Conservation (phyloP, 192 early-diverging fungal species). For the Coemansia sp. region DNA sequence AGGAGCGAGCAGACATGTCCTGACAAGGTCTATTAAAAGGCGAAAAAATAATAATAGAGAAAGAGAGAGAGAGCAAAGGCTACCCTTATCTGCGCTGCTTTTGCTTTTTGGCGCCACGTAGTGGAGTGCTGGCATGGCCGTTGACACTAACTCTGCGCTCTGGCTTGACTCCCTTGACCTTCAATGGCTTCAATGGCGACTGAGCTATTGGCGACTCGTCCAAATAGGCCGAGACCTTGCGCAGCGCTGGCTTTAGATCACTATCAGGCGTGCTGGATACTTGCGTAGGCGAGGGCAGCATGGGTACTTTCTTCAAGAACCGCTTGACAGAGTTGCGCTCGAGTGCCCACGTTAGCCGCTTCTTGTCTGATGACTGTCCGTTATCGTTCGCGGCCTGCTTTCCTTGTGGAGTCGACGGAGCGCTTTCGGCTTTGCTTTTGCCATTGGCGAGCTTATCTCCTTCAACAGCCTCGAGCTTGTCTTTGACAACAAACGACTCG, state of each 20-base stretch:
- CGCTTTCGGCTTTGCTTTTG: neutral
- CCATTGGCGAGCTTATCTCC: neutral
- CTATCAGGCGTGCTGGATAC: conserved; percentile 2
- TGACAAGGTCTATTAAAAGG: neutral
- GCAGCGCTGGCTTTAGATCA: conserved; percentile 40
- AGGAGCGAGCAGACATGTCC: conserved; percentile 32
- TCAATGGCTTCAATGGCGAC: conserved; percentile 16
- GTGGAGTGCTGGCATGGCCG: conserved; percentile 15
- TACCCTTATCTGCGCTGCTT: conserved; percentile 3
- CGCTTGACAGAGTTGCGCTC: conserved; percentile 53
- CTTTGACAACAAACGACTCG: conserved; percentile 7
- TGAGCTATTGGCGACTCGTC: conserved; percentile 4
- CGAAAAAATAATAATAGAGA: neutral
- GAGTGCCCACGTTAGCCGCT: conserved; percentile 46
- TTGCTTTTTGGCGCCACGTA: conserved; percentile 11
- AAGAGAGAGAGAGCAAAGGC: neutral
- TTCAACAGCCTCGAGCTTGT: conserved; percentile 4
- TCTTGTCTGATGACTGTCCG: conserved; percentile 15
- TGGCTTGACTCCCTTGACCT: conserved; percentile 7
- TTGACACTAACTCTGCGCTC: conserved; percentile 10
- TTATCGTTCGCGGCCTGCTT: neutral
- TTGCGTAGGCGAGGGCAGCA: conserved; percentile 30
- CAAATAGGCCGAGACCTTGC: conserved; percentile 50
- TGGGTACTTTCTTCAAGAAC: conserved; percentile 49
- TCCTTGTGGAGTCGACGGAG: neutral